These are phyloP conservation scores for Bisporella sp. DNA, from an alignment of 2,329 filamentous ascomycete species.

Conservation along the genomic window DNA sequence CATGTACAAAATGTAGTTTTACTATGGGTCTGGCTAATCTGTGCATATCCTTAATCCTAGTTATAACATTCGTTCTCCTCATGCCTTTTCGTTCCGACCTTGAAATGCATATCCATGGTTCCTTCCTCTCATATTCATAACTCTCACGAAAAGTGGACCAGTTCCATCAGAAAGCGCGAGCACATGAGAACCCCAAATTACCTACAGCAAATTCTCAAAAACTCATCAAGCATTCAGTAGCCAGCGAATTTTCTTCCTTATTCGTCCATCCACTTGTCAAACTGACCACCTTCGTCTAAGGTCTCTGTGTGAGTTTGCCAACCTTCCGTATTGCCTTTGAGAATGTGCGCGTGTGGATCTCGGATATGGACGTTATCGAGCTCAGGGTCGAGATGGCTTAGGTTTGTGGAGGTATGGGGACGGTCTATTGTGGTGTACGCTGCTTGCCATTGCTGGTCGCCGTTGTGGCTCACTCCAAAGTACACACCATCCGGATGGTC, in stretches of 20 bases:
- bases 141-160: too few species aligned
- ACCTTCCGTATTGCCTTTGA: constrained; percentile 23
- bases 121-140: too few species aligned
- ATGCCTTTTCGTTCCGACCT: too few species aligned
- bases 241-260: background rate
- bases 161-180: too few species aligned
- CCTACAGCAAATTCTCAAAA: too few species aligned
- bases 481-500: constrained; percentile 15
- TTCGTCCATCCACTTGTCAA: constrained; percentile 27
- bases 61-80: too few species aligned
- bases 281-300: constrained; percentile 23
- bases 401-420: constrained; percentile 8
- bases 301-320: constrained; percentile 23
- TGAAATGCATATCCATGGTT: too few species aligned
- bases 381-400: constrained; percentile 19
- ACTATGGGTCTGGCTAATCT: too few species aligned
- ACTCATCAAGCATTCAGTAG: too few species aligned
- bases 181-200: too few species aligned
- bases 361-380: constrained; percentile 20
- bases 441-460: constrained; percentile 16
- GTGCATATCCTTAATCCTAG: too few species aligned
- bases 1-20: too few species aligned
- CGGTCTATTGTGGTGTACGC: constrained; percentile 6
- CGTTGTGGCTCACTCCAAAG: constrained; percentile 15
- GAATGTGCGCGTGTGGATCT: constrained; percentile 23